Base-by-base conservation (phyloP, 2,329 filamentous ascomycete species). In the Sclerotinia borealis region DNA sequence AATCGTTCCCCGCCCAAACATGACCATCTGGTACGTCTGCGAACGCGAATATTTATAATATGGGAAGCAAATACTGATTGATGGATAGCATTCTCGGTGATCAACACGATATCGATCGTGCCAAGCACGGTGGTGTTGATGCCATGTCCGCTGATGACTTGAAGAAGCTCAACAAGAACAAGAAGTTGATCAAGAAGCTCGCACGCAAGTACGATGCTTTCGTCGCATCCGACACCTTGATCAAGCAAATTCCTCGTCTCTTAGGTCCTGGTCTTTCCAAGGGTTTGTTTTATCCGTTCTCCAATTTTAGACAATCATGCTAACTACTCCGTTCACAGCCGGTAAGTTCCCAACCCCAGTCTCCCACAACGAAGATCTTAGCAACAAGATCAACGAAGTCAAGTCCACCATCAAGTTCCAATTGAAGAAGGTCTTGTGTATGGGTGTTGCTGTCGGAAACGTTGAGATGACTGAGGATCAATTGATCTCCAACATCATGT, bases 121-220 rank as follows among this genome's bases (percentile, higher is more conserved):
- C 95, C 78, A 99, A 99, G 89, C 95, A 99, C 86, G 91, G 92
- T 77, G 93, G 92, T 80, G 87, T 98, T 74, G 95, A 99, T 79
- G 92, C 93, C 83, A 98, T 98, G 95, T 96, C 91, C 77, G 82
- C 91, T 72, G 95, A 99, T 77, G 95, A 99, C 82, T 84, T 99
- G 83, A 99, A 99, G 91, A 99, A 99, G 90, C 92, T 99, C 74
- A 99, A 99, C 90, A 99, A 99, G 92, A 99, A 99, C 92, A 98
- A 99, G 91, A 99, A 99, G 90, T 89, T 98, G 77, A 97, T 99
- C 89, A 99, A 99, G 92, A 99, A 99, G 90, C 91, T 99, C 73
- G 95, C 95, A 70, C 92, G 93, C 88, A 99, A 99, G 87, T 98
- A 99, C 89, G 95, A 99, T 82, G 95, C 95, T 75, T 99, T 99